phyloP scores from a whole-genome alignment of 345 rosid species.

The Balakata baccata region DNA sequence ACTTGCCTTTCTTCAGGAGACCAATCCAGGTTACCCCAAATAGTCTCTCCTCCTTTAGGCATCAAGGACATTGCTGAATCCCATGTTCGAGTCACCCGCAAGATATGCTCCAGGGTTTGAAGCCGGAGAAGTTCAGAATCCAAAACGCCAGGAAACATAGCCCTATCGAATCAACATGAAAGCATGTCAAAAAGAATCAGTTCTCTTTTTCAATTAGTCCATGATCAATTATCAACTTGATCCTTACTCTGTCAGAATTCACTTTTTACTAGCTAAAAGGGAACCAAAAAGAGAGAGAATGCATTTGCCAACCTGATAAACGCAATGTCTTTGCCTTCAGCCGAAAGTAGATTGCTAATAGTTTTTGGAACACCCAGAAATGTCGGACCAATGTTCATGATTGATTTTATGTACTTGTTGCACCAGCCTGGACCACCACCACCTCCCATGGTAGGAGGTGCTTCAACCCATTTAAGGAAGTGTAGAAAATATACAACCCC shows the following conservation, averaged over 20 bases:
- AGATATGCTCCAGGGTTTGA: constrained; percentile 58
- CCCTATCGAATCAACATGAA: constrained; percentile 35
- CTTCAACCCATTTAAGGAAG: constrained; percentile 82
- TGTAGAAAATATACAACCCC: constrained; percentile 73
- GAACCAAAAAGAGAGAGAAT: neutral
- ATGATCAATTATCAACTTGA: too few species aligned
- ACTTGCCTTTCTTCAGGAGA: constrained; percentile 52
- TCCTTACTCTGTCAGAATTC: too few species aligned
- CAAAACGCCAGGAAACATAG: constrained; percentile 48
- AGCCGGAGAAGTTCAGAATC: constrained; percentile 53
- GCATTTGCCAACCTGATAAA: constrained; percentile 42
- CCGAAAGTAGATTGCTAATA: constrained; percentile 52
- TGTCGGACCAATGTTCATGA: constrained; percentile 64
- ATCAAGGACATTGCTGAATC: constrained; percentile 60
- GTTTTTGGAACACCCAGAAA: constrained; percentile 72
- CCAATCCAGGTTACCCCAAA: constrained; percentile 69
- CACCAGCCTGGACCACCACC: constrained; percentile 69
- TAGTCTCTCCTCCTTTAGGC: constrained; percentile 75
- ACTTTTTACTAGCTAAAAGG: too few species aligned
- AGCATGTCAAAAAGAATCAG: constrained; percentile 10
- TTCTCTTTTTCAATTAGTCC: neutral
- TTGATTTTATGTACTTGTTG: constrained; percentile 60
- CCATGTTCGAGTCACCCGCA: constrained; percentile 66
- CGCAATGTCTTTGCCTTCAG: constrained; percentile 58
- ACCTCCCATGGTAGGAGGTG: constrained; percentile 55